Base-by-base conservation (phyloP, 441 rosid genomes). In the Cnidoscolus chayamansa region DNA sequence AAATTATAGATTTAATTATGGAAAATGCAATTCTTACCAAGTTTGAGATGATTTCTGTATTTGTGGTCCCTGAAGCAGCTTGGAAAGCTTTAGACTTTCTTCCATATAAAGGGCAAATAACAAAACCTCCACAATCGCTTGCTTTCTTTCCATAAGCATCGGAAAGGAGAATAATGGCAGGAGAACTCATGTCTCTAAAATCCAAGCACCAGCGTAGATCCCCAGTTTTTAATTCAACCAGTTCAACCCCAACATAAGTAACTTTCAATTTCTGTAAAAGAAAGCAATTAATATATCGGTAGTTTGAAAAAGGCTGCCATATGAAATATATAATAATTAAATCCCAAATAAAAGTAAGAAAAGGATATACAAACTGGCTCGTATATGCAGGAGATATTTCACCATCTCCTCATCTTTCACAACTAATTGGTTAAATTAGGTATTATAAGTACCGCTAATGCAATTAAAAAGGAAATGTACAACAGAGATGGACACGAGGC, bases 51-150 rank as follows among this genome's bases (percentile, higher is more conserved):
- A 96, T 86, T 77, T 90, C 89, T 72, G 97, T 76, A 77, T 84
- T 93, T 45, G 98, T 86, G 70, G 97, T 92, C 86, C 98, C 99
- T 8, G 97, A 86, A 77, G 95, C 90, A 80, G 97, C 97, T 87
- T 89, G 94, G 78, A 96, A 93, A 76, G 98, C 98, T 89, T 96
- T 96, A n/a, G 98, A 90, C 84, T 96, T 96, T 80, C 98, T 92
- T 74, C 98, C 99, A 84, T 93, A 93, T 72, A 88, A 78, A 32
- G 98, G 92, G 79, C 96, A 90, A 58, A 96, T 87, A 81, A 96
- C 83, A 74, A 96, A 96, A 76, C 93, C 94, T 54, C 94, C 90
- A 77, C 81, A 74, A 72, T 92, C 98, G 0, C 77, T 63, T 63
- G 78, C 79, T 82, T 85, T 93, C 80, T 89, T 78, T 67, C 93